Conservation (phyloP, 2,329 filamentous ascomycete species). For the Neofusicoccum parvum region DNA sequence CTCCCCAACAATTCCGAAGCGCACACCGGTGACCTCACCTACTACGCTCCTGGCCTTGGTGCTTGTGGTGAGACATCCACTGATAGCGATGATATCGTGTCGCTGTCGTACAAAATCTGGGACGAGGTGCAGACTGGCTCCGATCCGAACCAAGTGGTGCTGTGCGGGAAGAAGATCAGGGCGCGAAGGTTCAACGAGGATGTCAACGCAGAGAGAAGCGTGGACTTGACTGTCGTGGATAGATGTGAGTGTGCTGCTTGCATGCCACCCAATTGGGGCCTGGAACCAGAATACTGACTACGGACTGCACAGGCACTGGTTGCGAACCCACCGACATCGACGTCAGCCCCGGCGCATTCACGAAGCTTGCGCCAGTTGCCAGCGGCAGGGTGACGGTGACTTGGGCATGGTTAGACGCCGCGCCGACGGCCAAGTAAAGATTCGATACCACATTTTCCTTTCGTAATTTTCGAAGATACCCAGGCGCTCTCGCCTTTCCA, state of each 20-base stretch:
- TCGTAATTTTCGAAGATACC: neutral
- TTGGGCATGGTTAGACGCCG: slow-evolving; percentile 52
- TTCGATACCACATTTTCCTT: neutral
- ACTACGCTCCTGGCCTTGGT: slow-evolving; percentile 67
- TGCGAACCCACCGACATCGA: slow-evolving; percentile 54
- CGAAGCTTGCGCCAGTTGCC: slow-evolving; percentile 48
- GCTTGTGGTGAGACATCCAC: slow-evolving; percentile 66
- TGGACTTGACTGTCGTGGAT: slow-evolving; percentile 69
- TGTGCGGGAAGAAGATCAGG: slow-evolving; percentile 69
- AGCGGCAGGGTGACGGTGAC: slow-evolving; percentile 51
- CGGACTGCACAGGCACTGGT: slow-evolving; percentile 41
- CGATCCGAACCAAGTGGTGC: slow-evolving; percentile 63
- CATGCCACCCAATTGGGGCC: too few species aligned
- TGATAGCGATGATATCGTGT: slow-evolving; percentile 62
- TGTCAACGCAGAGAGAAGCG: slow-evolving; percentile 51
- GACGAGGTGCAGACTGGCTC: slow-evolving; percentile 56
- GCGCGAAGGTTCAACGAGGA: slow-evolving; percentile 54
- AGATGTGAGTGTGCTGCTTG: slow-evolving; percentile 49
- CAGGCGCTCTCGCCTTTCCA: neutral
- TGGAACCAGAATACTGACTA: slow-evolving; percentile 18
- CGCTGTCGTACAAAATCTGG: slow-evolving; percentile 68
- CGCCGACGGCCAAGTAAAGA: slow-evolving; percentile 1
- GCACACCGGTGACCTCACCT: slow-evolving; percentile 65
- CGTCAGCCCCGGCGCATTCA: slow-evolving; percentile 52
- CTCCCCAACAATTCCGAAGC: slow-evolving; percentile 7